Evolutionary conservation across 2,329 filamentous ascomycete species (phyloP), one percentile per base, ranked within the genome.

Genomic region (Pseudocercospora macadamiae): DNA sequence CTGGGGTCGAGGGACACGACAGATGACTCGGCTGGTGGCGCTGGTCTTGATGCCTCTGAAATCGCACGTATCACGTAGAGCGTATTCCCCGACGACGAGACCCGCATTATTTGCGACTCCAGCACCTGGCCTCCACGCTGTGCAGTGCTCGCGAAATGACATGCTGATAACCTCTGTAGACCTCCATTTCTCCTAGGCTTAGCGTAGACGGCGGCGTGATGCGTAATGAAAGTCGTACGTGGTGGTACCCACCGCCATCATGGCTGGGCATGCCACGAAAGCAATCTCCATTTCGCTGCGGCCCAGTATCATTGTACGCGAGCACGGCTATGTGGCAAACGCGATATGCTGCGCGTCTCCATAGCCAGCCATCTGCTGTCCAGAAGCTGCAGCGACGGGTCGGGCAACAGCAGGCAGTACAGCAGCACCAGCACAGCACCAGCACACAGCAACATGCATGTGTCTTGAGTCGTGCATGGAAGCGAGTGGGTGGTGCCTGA

Each of bases 1-100:
- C 42, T 25, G 32, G 51, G 37, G 30, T 25, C 44, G 14, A 21
- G 16, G 39, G 39, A 44, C 39, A 44, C 39, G 39, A 44, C 32
- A 54, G 42, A 48, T 53, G 51, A 44, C 51, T 59, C 56, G 51
- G 32, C 47, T 51, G 36, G 55, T 36, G 36, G 51, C 45, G 55
- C 51, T 37, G 18, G 18, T 25, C 37, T 28, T 32, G 28, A 26
- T 26, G 34, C 18, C 47, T 32, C 28, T 51, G 47, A 51, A 34
- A 51, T 51, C 26, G 28, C 47, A 51, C 47, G 47, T 51, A 51
- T 51, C 47, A 51, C 26, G 18, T 18, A 32, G 47, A 32, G 47
- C 47, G 18, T 51, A 4, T 23, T 44, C 47, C 18, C 47, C 45
- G 45, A n/a, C 45, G 28, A 16, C 23, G 16, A 25, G 45, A 9